Evolutionary conservation across 306 rosid genomes (phyloP), one percentile per base, ranked within the genome.

Genomic region (Citrullus mucosospermus): DNA sequence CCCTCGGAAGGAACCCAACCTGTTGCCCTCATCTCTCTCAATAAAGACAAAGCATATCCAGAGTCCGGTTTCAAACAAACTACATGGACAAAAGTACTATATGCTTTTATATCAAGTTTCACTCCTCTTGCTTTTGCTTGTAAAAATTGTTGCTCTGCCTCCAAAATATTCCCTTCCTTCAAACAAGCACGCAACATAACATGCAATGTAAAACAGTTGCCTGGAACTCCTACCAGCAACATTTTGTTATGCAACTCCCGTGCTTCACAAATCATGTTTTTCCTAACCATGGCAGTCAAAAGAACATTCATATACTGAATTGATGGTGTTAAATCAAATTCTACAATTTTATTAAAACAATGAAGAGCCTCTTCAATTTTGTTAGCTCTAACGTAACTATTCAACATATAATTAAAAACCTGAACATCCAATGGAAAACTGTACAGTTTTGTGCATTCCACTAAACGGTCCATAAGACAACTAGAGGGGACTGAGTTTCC

Each of bases 1-100:
- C 78, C 85, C 81, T 82, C 85, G 0, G 91, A 87, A 8, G 89
- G 93, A 79, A 81, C 82, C 91, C 87, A 93, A 30, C 96, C 88
- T 69, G 57, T 53, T 73, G 83, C 86, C 69, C 80, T 91, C 98
- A 91, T 93, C 84, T 88, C 88, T 80, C 79, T 79, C 83, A 91
- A 77, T 76, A 89, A 77, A 79, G 51, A 62, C 57, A 53, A 54
- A 1, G 92, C 92, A 80, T 80, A 85, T 78, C 63, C 78, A 17
- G 74, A 82, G 76, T 88, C 57, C 1, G 76, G 62, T 85, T 67
- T 80, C 85, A 18, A 62, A 86, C 92, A 91, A 82, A 74, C 78
- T 30, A 91, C 89, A 72, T 81, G 85, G 75, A 91, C 80, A 53
- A 78, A 81, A 78, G 85, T 80, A 73, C 86, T 82, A 80, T 90